Conservation (phyloP, 768 basidiomycete species). For the Phanerodontia chrysosporium region DNA sequence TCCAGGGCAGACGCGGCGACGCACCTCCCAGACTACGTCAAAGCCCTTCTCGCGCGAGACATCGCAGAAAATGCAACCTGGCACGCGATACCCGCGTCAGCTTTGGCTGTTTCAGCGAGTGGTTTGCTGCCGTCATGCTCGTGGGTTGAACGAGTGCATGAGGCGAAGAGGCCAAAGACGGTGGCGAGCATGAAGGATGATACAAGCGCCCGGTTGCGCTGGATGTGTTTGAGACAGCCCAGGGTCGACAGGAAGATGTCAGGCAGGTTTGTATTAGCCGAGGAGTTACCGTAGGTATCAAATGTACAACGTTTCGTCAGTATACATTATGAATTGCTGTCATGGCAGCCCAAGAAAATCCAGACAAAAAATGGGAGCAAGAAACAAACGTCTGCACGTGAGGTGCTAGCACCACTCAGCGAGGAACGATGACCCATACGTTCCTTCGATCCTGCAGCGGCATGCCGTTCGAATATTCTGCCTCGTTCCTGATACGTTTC, state of each 20-base stretch:
- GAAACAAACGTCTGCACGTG: too few species aligned
- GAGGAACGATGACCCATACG: background rate
- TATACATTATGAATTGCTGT: too few species aligned
- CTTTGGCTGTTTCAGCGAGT: background rate
- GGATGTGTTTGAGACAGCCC: too few species aligned
- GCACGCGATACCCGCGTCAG: background rate
- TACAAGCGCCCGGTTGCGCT: background rate
- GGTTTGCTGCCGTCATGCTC: background rate
- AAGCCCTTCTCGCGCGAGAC: conserved; percentile 29
- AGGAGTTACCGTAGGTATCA: too few species aligned
- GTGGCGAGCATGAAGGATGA: conserved; percentile 4
- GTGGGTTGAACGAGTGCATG: background rate
- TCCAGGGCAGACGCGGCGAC: background rate
- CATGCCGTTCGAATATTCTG: conserved; percentile 23
- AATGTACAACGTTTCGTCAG: too few species aligned
- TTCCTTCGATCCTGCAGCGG: conserved; percentile 21
- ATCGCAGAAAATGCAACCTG: conserved; percentile 31
- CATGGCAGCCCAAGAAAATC: too few species aligned
- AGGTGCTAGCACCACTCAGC: too few species aligned
- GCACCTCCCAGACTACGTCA: conserved; percentile 31
- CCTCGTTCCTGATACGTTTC: conserved; percentile 35
- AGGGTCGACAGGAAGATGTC: background rate
- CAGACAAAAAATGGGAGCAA: too few species aligned
- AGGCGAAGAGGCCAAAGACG: conserved; percentile 5
- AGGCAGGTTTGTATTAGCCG: too few species aligned